Percentiles rank a stretch among this genome's conserved stretches.
These are phyloP conservation scores for Misopates orontium DNA, from an alignment of 257 asterid genomes.

Conservation along the genomic window DNA sequence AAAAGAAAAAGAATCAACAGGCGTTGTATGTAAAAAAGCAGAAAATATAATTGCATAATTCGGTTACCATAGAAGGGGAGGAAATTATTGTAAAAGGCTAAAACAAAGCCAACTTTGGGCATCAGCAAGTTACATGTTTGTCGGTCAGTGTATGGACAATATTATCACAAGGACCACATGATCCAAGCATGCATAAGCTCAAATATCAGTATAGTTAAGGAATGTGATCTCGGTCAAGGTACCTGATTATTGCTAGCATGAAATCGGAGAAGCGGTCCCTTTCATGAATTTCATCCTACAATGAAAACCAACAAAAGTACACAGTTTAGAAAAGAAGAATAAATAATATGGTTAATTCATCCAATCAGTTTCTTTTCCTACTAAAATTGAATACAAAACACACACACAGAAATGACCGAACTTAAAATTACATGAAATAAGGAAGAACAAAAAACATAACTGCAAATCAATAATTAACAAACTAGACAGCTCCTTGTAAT, in stretches of 20 bases:
- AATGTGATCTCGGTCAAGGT: slow-evolving; percentile 29
- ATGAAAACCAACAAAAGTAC: slow-evolving; percentile 30
- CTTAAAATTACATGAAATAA: not conserved
- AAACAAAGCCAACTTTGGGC: not conserved
- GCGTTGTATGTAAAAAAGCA: not conserved
- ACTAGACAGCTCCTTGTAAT: not conserved
- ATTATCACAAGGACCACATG: slow-evolving; percentile 9
- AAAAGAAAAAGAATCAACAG: slow-evolving; percentile 34
- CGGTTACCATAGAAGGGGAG: not conserved
- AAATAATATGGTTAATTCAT: slow-evolving; percentile 14
- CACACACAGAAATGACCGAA: not conserved
- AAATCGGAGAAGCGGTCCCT: slow-evolving; percentile 95
- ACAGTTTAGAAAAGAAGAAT: slow-evolving; percentile 18
- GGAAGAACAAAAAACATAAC: not conserved
- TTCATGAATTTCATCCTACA: slow-evolving; percentile 98
- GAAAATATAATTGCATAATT: not conserved
- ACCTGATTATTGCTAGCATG: slow-evolving; percentile 98
- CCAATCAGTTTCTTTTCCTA: slow-evolving; percentile 1
- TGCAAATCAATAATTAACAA: slow-evolving; percentile 1
- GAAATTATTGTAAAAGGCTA: not conserved
- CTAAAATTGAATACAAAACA: not conserved
- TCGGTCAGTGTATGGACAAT: not conserved
- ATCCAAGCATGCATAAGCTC: slow-evolving; percentile 17
- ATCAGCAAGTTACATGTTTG: slow-evolving; percentile 10
- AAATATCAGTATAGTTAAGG: slow-evolving; percentile 1